Evolutionary conservation across 805 yeast species (phyloP), one percentile per base, ranked within the genome.

Genomic region (Spathaspora sp.): DNA sequence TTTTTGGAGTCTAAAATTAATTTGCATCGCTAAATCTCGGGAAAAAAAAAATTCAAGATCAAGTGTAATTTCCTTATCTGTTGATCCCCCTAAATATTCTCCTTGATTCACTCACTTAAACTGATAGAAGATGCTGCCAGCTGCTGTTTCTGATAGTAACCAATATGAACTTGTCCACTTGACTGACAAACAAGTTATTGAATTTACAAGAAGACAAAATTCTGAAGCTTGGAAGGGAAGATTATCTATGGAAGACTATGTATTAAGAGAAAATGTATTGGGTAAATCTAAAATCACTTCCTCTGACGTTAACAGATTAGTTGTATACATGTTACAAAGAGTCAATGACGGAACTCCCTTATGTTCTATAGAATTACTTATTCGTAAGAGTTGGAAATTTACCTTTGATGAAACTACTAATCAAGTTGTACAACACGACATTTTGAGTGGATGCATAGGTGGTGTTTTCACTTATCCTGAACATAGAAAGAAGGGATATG

Each of bases 391-490:
- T 2, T 62, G 65, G 63, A 59, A 62, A 40, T 66, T 66, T 47
- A 55, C 51, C 12, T 54, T 46, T 14, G 43, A 49, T 8, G 52
- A 52, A 12, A 52, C 51, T 2, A 53, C 49, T 7, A 58, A 56
- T 7, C 45, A 55, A 28, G 66, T 63, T 2, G 52, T 47, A 4
- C 52, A 58, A 31, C 49, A 55, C 11, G 54, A 54, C 3, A 57
- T 69, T 16, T 54, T 56, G 18, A 48, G 69, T 48, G 79, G 75
- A 1, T 69, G 76, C 49, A 63, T 75, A 39, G 78, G 78, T 14
- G 76, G 73, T 2, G 79, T 75, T 1, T 74, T 57, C 59, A 72
- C 77, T 3, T 67, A 65, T 47, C 68, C 68, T 4, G 68, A 65
- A 42, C 55, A 65, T 55, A 58, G 79, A 45, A 70, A 72, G 9